Percentiles rank a stretch among this genome's conserved stretches.
phyloP scores from a whole-genome alignment of 345 rosid species.

The Rhodomyrtus tomentosa region DNA sequence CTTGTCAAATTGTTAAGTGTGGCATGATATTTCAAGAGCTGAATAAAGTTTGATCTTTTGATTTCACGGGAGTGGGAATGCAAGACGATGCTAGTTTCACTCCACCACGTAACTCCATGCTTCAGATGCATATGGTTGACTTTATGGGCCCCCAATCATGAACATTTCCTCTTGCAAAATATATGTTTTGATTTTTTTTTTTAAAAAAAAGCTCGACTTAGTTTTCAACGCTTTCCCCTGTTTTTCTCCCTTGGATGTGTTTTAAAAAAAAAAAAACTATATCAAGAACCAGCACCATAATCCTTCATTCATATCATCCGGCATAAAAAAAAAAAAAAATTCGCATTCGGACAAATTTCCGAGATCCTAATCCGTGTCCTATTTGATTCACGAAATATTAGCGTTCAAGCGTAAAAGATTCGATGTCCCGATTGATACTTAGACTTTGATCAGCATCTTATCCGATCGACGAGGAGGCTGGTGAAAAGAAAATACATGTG shows the following conservation, averaged over 20 bases:
- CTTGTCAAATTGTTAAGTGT: neutral
- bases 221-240: neutral
- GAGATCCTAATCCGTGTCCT: neutral
- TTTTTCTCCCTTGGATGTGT: neutral
- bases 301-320: neutral
- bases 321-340: fast-evolving
- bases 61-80: neutral
- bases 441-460: neutral
- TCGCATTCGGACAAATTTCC: neutral
- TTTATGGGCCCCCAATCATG: neutral
- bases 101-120: neutral
- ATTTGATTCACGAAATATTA: neutral
- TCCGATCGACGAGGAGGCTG: neutral
- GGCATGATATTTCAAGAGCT: fast-evolving
- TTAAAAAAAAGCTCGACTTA: neutral
- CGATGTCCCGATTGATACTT: neutral
- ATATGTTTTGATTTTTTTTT: neutral
- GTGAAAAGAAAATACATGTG: neutral
- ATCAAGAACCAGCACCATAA: neutral
- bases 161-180: neutral
- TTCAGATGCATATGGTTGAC: neutral
- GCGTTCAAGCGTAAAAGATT: neutral
- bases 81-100: neutral
- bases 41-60: fast-evolving
- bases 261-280: neutral